Evolutionary conservation across 805 yeast genomes (phyloP), one percentile per base, ranked within the genome.

Genomic region (Barnettozyma populi): DNA sequence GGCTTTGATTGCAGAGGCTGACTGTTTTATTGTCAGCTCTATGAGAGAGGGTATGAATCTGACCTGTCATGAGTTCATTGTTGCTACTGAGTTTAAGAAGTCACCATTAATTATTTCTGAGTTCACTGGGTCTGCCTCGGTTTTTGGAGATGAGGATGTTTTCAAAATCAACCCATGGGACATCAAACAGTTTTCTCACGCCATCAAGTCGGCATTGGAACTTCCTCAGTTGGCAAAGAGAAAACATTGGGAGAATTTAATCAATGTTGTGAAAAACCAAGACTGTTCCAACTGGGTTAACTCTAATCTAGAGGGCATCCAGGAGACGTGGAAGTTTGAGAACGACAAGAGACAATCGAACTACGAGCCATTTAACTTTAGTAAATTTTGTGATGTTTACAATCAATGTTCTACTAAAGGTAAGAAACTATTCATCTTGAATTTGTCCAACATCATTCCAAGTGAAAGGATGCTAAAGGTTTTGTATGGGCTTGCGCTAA

Each of bases 21-120:
- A 88, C 55, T 73, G 80, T 1, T 94, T 94, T 60, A 81, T 86
- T 39, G 97, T 92, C 2, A 82, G 95, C 9, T 86, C 96, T 2
- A 78, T 92, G 74, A 82, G 99, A 62, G 99, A 94, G 65, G 99
- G 99, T 23, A 86, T 94, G 90, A 94, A 94, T 59, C 73, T 94
- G 60, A 90, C 98, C 0, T 92, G 97, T 57, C 99, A 94, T 62
- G 99, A 94, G 64, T 94, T 85, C 63, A 77, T 90, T 37, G 84
- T 83, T 47, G 86, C 95, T 23, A 78, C 94, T 1, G 68, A 72
- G 20, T 79, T 77, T 37, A 78, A 79, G 50, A 82, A 84, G 54
- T 84, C 96, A 0, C 96, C 97, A 2, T 73, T 92, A 52, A 76
- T 94, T 41, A 66, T 94, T 47, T 86, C 96, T 35, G 99, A 94